Base-by-base conservation (phyloP, 352 stramenopile species). In the Thalassiosira livingstoniorum region DNA sequence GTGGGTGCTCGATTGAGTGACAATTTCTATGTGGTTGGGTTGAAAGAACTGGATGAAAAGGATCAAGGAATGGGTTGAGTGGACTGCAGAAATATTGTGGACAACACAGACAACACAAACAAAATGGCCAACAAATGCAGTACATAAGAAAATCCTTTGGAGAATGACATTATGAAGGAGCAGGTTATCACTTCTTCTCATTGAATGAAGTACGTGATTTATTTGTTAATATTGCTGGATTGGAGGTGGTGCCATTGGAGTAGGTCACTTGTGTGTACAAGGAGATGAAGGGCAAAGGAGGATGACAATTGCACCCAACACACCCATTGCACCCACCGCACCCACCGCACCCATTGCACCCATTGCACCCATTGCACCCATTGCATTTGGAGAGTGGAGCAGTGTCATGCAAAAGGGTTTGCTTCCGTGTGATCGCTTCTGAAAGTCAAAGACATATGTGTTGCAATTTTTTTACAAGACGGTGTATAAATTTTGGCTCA, bases 131-230 rank as follows among this genome's bases (percentile, higher is more conserved):
- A 47, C 7, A 15, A 47, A 47, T 15, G 7, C 13, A 11, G 27
- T 3, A 54, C 32, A 2, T n/a, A 4, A 31, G 27, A 31, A 21
- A 13, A 32, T 54, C 21, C 25, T 37, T 21, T 39, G 57, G 2
- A 1, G 1, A 37, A 5, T 1, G 39, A 61, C 21, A 94, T 96
- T 69, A 88, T 96, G 96, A 98, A 88, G 97, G 97, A 75, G 98
- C 96, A 18, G 94, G 94, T 39, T 96, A 95, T 64, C 98, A 98
- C 87, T 99, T 98, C 85, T 99, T 99, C 82, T 66, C 84, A 10
- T 76, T 92, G 43, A 75, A 92, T 61, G 89, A 95, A 63, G 55
- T 95, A 18, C 47, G 77, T 73, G 21, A 80, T 18, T 76, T 95
- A 47, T 94, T 94, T 80, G 69, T 7, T 53, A 42, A 75, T 63